phyloP scores from a whole-genome alignment of 1,284 basidiomycete genomes.

The Austropuccinia psidii region DNA sequence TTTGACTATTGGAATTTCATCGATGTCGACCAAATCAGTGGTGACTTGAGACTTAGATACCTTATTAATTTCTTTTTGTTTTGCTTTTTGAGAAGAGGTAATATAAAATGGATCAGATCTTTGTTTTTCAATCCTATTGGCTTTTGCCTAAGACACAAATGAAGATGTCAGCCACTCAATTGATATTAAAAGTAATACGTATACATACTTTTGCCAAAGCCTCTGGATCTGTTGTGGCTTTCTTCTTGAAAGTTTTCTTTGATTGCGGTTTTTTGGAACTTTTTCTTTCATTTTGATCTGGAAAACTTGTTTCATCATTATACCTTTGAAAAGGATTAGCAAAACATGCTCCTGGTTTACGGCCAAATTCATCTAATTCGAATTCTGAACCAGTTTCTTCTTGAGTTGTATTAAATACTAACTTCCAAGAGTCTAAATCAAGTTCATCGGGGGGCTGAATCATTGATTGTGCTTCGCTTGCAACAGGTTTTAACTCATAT shows the following conservation, averaged over 20 bases:
- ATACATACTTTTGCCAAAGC: constrained; percentile 2
- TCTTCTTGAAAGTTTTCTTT: constrained; percentile 7
- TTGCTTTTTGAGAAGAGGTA: constrained; percentile 54
- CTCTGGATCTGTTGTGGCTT: not conserved
- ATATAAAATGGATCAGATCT: constrained; percentile 84
- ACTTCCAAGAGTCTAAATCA: constrained; percentile 73
- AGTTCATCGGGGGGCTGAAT: constrained; percentile 74
- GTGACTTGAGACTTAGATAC: constrained; percentile 35
- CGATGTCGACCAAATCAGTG: constrained; percentile 58
- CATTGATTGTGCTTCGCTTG: constrained; percentile 65
- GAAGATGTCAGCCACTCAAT: not conserved
- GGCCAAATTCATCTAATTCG: constrained; percentile 46
- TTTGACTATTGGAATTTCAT: constrained; percentile 72
- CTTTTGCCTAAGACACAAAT: constrained; percentile 56
- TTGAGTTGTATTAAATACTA: constrained; percentile 51
- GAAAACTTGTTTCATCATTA: not conserved
- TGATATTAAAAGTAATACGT: not conserved
- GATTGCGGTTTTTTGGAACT: not conserved
- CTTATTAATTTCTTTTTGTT: not conserved
- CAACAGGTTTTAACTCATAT: constrained; percentile 81
- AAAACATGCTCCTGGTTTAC: constrained; percentile 41
- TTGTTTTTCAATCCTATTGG: constrained; percentile 63
- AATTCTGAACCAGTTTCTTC: constrained; percentile 40
- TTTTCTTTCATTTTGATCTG: not conserved
- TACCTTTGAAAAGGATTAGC: constrained; percentile 37